Evolutionary conservation across 2,329 filamentous ascomycete genomes (phyloP).

Genomic region (Penicillium sp.): DNA sequence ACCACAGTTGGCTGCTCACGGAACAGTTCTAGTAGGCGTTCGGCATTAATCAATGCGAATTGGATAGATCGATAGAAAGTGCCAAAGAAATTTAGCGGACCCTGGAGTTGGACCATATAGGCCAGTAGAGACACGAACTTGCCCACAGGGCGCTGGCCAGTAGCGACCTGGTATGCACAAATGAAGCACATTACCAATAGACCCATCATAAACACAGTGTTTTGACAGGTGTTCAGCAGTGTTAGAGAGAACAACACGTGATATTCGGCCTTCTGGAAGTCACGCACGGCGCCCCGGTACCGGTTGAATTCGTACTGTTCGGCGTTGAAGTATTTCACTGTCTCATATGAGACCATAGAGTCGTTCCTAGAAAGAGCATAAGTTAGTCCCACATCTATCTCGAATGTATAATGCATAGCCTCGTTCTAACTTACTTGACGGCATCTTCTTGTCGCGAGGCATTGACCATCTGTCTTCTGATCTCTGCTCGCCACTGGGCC

Average conservation of each 20-base stretch:
- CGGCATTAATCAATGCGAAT: constrained; percentile 94
- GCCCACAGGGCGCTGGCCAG: constrained; percentile 63
- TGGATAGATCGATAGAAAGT: constrained; percentile 96
- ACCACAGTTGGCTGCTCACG: constrained; percentile 91
- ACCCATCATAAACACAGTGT: constrained; percentile 75
- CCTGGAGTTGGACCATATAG: constrained; percentile 77
- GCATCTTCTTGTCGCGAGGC: constrained; percentile 93
- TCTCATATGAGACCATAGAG: constrained; percentile 98
- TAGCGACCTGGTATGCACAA: constrained; percentile 73
- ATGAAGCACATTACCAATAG: constrained; percentile 71
- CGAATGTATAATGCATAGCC: background rate
- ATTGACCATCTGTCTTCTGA: constrained; percentile 91
- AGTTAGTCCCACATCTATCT: constrained; percentile 1
- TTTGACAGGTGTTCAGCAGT: constrained; percentile 78
- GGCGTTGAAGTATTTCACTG: constrained; percentile 87
- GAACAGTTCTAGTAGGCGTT: constrained; percentile 92
- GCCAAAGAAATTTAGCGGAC: constrained; percentile 82
- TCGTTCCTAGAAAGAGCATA: constrained; percentile 63
- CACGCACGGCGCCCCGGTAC: constrained; percentile 68
- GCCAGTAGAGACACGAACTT: constrained; percentile 72
- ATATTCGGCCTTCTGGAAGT: constrained; percentile 73
- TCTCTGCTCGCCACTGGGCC: constrained; percentile 88
- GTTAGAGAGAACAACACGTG: constrained; percentile 74
- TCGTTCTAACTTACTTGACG: constrained; percentile 64
- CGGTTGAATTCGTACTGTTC: constrained; percentile 75